Base-by-base conservation (phyloP, 768 basidiomycete species). In the Psilocybe subaeruginosa region DNA sequence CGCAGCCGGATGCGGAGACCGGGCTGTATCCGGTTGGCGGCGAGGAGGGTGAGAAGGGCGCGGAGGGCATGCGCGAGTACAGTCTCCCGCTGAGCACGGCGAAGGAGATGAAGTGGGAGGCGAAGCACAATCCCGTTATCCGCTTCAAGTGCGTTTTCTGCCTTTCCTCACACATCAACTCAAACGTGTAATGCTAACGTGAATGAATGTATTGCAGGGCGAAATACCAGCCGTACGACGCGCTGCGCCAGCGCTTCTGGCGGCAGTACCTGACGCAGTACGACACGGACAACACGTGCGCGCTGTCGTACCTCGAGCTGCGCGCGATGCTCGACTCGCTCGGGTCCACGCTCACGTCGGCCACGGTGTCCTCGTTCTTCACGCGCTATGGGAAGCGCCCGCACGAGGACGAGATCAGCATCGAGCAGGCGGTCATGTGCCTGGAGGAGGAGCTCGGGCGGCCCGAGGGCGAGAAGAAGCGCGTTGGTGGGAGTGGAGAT, bases 361-460 rank as follows among this genome's bases (percentile, higher is more conserved):
- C 23, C 23, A 23, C 23, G 2, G 23, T 23, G 23, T 23, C 23
- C 23, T 23, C 23, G 23, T 23, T 23, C 23, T 23, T 23, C 23
- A 23, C 23, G 23, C 23, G 23, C 23, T 23, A 23, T 23, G 23
- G 23, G 23, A 23, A 23, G 23, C 23, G 23, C 23, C 23, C 23
- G 23, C 23, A 23, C 23, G 23, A 79, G 19, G 95, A 88, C 61
- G 89, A 93, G 66, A 76, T 99, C 33, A 89, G 88, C 0, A 73
- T 92, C 14, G 88, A 91, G 29, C 88, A 99, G 74, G 83, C 86
- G 0, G 87, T 97, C 17, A 80, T 82, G 60, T 95, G 91, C 69
- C 82, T 99, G 14, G 97, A 99, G 74, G 81, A 80, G 23, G 95
- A 95, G 73, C 83, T 98, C 4, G 84, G 85, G 53, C 82, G 92